Evolutionary conservation across 345 rosid genomes (phyloP).

Genomic region (Raphanus raphanistrum): DNA sequence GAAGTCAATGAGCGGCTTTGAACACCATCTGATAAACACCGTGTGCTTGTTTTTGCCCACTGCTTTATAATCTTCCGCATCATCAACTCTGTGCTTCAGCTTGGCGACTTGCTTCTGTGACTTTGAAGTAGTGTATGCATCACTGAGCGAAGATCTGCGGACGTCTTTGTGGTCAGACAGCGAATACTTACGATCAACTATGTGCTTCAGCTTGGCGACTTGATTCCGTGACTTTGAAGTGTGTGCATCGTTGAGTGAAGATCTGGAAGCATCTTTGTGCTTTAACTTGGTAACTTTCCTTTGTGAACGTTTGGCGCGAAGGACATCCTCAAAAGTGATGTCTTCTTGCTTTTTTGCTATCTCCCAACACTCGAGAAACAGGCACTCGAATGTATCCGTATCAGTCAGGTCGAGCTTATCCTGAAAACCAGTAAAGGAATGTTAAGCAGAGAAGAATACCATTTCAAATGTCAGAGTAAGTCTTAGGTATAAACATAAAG

Average conservation of each 20-base stretch:
- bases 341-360: slow-evolving; percentile 43
- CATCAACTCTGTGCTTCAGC: slow-evolving; percentile 6
- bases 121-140: slow-evolving; percentile 35
- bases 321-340: slow-evolving; percentile 45
- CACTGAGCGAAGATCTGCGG: slow-evolving; percentile 21
- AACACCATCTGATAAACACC: slow-evolving; percentile 50
- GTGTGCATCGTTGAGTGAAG: slow-evolving; percentile 32
- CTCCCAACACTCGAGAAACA: slow-evolving; percentile 53
- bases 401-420: slow-evolving; percentile 40
- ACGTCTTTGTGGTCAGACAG: slow-evolving; percentile 20
- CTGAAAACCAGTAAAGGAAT: slow-evolving; percentile 25
- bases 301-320: slow-evolving; percentile 4
- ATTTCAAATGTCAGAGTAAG: background rate
- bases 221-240: slow-evolving; percentile 29
- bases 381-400: slow-evolving; percentile 43
- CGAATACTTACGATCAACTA: slow-evolving; percentile 15
- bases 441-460: background rate
- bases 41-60: slow-evolving; percentile 25
- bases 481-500: background rate
- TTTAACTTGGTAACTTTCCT: slow-evolving; percentile 19
- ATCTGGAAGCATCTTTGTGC: background rate
- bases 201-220: background rate
- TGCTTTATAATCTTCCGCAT: background rate
- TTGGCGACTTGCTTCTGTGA: slow-evolving; percentile 13
- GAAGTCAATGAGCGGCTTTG: slow-evolving; percentile 54